Percentiles rank a stretch among this genome's conserved stretches.
phyloP scores from a whole-genome alignment of 129 eudicot genomes.

The carrot (Daucus carota) region DNA sequence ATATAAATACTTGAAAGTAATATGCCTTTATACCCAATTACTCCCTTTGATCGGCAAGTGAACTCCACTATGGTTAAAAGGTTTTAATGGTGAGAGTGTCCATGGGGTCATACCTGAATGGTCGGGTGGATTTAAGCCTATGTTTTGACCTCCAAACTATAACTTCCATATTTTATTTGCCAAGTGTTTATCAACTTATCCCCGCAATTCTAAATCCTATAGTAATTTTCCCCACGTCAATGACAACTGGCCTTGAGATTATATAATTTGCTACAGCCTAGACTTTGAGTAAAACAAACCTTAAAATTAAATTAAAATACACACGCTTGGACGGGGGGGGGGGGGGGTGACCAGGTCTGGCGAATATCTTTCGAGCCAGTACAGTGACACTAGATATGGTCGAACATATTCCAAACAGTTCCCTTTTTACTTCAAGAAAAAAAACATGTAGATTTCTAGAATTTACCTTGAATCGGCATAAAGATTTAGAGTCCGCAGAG shows the following conservation, averaged over 20 bases:
- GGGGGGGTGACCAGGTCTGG: background rate
- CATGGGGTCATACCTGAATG: too few relatives aligned
- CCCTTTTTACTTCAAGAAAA: background rate
- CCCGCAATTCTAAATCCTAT: background rate
- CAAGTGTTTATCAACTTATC: background rate
- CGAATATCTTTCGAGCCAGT: background rate
- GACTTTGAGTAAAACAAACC: background rate
- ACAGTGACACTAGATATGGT: background rate
- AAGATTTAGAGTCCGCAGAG: slow-evolving; percentile 65
- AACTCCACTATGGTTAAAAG: too few relatives aligned
- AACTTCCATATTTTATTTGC: background rate
- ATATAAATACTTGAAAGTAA: too few relatives aligned
- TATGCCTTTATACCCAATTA: too few relatives aligned
- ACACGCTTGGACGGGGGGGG: background rate
- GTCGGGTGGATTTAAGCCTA: too few relatives aligned
- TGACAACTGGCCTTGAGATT: background rate
- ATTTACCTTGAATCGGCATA: slow-evolving; percentile 93
- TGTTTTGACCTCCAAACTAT: background rate
- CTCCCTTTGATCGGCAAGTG: too few relatives aligned
- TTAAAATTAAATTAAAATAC: background rate
- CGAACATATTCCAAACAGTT: background rate
- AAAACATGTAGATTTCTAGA: background rate
- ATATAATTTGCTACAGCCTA: background rate
- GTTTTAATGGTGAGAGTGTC: too few relatives aligned
- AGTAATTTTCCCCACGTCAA: background rate